phyloP scores from a whole-genome alignment of 148 eudicot species.

The Rhododendron griersonianum region DNA sequence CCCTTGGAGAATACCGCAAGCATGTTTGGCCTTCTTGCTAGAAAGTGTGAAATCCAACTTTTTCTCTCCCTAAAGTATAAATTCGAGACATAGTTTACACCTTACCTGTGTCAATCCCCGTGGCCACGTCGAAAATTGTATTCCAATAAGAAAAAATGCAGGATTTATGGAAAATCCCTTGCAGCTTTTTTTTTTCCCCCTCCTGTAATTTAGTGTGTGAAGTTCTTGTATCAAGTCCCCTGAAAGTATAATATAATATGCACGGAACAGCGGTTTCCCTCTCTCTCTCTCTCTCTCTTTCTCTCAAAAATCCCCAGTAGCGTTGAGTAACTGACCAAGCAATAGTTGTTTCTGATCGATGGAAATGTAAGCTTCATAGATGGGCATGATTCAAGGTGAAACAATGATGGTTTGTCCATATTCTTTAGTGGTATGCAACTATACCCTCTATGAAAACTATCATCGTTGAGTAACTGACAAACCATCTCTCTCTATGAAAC shows the following conservation, averaged over 20 bases:
- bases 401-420: too few relatives aligned
- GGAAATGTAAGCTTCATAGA: too few relatives aligned
- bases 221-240: not conserved
- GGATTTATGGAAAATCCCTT: not conserved
- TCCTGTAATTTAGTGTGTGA: not conserved
- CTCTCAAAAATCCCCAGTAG: not conserved
- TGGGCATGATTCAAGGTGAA: too few relatives aligned
- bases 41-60: not conserved
- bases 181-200: not conserved
- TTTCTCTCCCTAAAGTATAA: not conserved
- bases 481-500: too few relatives aligned
- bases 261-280: not conserved
- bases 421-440: too few relatives aligned
- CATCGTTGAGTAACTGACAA: too few relatives aligned
- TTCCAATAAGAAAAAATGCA: not conserved
- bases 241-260: not conserved
- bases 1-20: slow-evolving; percentile 46
- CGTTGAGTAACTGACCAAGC: too few relatives aligned
- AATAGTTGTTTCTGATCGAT: too few relatives aligned
- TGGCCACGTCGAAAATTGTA: not conserved
- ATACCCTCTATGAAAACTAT: too few relatives aligned
- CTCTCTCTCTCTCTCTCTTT: not conserved
- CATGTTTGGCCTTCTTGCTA: slow-evolving; percentile 26
- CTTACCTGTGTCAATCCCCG: not conserved
- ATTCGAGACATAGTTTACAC: not conserved